Conservation (phyloP, 768 basidiomycete genomes). For the Podaxis rugospora region DNA sequence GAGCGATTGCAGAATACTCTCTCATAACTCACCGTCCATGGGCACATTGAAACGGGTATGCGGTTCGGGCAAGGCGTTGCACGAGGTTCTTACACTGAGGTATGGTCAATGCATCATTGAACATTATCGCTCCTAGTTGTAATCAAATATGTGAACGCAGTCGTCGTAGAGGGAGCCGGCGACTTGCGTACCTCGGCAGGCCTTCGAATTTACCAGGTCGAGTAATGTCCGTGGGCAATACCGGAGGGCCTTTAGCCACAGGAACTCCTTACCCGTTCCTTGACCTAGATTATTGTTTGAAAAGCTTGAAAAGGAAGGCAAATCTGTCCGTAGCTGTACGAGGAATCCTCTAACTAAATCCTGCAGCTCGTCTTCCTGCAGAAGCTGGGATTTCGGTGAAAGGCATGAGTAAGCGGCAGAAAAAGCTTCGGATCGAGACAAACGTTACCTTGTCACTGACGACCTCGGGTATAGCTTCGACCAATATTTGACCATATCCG, state of each 20-base stretch:
- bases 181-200: constrained; percentile 73
- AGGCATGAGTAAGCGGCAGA: constrained; percentile 13
- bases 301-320: constrained; percentile 24
- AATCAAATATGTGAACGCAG: neutral
- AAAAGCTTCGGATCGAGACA: constrained; percentile 15
- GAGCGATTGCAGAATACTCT: constrained; percentile 8
- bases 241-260: constrained; percentile 71
- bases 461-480: constrained; percentile 62
- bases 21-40: constrained; percentile 69
- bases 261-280: constrained; percentile 22
- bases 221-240: constrained; percentile 81
- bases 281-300: constrained; percentile 20
- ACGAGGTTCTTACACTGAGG: constrained; percentile 73
- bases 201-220: constrained; percentile 90
- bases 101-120: constrained; percentile 73
- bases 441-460: constrained; percentile 69
- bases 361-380: constrained; percentile 67
- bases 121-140: constrained; percentile 88
- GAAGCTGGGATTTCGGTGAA: constrained; percentile 38
- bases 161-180: constrained; percentile 1
- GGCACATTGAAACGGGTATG: constrained; percentile 93
- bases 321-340: constrained; percentile 48
- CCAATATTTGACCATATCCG: constrained; percentile 61
- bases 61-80: constrained; percentile 59
- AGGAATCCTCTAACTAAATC: constrained; percentile 74